phyloP scores from a whole-genome alignment of 352 stramenopile species.

The Aphanomyces cochlioides region DNA sequence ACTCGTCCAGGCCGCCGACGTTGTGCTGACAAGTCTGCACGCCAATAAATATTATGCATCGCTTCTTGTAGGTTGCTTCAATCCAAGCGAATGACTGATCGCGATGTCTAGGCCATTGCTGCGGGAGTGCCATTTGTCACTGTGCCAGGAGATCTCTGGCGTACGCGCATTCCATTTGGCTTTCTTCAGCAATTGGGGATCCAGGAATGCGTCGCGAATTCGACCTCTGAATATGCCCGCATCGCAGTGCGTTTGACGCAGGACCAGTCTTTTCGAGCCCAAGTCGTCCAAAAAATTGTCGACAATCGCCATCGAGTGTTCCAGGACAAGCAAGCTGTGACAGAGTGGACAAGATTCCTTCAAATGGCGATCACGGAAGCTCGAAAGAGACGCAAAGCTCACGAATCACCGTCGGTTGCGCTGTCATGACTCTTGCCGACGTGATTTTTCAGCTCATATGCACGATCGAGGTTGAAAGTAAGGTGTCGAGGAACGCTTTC shows the following conservation, averaged over 20 bases:
- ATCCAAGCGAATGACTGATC: too few relatives aligned
- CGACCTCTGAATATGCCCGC: constrained; percentile 47
- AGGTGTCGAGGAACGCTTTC: too few relatives aligned
- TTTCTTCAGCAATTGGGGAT: constrained; percentile 70
- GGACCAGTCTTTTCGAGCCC: constrained; percentile 43
- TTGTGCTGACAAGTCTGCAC: constrained; percentile 35
- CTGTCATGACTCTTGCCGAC: background rate
- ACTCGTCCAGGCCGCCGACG: constrained; percentile 51
- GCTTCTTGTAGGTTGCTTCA: background rate
- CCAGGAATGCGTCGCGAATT: constrained; percentile 45
- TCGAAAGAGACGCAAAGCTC: constrained; percentile 1
- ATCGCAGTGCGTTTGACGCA: constrained; percentile 53
- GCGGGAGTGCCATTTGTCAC: constrained; percentile 63
- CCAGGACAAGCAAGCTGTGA: constrained; percentile 41
- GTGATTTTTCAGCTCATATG: background rate
- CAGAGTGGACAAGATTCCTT: constrained; percentile 74
- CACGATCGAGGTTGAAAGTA: background rate
- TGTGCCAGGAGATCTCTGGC: constrained; percentile 53
- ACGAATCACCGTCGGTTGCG: background rate
- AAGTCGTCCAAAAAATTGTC: constrained; percentile 47
- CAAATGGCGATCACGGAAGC: constrained; percentile 37
- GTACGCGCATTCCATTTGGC: constrained; percentile 53
- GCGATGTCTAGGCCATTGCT: constrained; percentile 39
- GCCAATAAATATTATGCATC: background rate
- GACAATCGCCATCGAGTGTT: constrained; percentile 43